Evolutionary conservation across 2,329 filamentous ascomycete genomes (phyloP), one percentile per base, ranked within the genome.

Genomic region (Colletotrichum abscissum): DNA sequence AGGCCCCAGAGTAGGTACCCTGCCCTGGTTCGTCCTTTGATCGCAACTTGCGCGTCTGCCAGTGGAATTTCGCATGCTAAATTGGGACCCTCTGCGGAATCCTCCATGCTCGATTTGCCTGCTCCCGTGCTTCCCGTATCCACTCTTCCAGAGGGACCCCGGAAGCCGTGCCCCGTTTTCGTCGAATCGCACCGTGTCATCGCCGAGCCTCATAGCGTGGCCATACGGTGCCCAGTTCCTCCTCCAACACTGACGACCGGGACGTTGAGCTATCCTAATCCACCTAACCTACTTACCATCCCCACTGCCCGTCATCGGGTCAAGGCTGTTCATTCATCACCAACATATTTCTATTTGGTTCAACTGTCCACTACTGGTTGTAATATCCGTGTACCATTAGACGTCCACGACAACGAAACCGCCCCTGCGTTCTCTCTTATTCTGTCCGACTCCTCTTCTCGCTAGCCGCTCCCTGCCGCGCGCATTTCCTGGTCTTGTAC

Each of bases 41-140:
- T 63, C 59, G 26, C 26, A 30, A 54, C 49, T 22, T 24, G 19
- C 33, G 38, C 30, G n/a, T 12, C 14, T 35, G n/a, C n/a, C 52
- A 8, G 33, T 71, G 63, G 68, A 67, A 67, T 67, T 55, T 30
- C 33, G 64, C 16, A 26, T 67, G 57, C 63, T 72, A 72, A 67
- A 62, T 57, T 56, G 33, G 30, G 63, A 72, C 69, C 56, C 57
- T 72, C 63, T 54, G 49, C 69, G 69, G 69, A 72, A 72, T 67
- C 46, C 62, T 67, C 69, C 63, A 57, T 64, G 35, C 57, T 33
- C 63, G 67, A n/a, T 67, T 72, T 72, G 69, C 63, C 63, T 72
- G 69, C 11, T 67, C 57, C 69, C 63, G 69, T 59, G 26, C 59
- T 52, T 52, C 38, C 28, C 59, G 65, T 49, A 26, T 55, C 69